Evolutionary conservation across 1,284 basidiomycete genomes (phyloP), one percentile per base, ranked within the genome.

Genomic region (Cystobasidium slooffiae): DNA sequence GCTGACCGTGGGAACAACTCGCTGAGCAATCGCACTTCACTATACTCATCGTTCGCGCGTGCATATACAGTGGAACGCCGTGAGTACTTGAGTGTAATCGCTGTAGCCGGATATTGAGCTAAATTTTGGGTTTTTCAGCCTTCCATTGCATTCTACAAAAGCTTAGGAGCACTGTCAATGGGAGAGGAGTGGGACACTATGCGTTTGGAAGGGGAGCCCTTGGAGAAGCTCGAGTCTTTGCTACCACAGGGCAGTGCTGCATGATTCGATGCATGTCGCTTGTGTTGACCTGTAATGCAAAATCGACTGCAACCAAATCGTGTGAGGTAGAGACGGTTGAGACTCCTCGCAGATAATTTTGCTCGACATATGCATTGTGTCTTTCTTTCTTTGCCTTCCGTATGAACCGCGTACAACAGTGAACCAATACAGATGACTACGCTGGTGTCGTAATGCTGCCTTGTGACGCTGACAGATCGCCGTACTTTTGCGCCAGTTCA

Each of bases 161-260:
- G 84, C 63, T 86, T 96, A 63, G 87, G 87, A 24, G 91, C 93
- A 22, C 47, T 65, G 24, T 66, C 47, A 9, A 46, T 88, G 84
- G 77, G 92, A 88, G 84, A 86, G 63, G 93, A 93, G 81, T 96
- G 94, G 94, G 85, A 92, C 83, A 89, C 90, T 75, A 95, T 95
- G 93, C 87, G 93, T 78, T 84, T 97, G 43, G 90, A 92, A 78
- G 91, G 88, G 73, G 47, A 63, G 31, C 55, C 70, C 3, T 44
- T 73, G 20, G 85, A 77, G 10, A 65, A 74, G 4, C 74, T 79
- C 37, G 67, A 68, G 59, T 75, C 65, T 53, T 68, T 79, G 0
- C 72, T 77, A 1, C 61, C 72, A 31, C 66, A 52, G 16, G 52
- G 24, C 41, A 47, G 37, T 6, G 43, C 24, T 24, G 43, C 18